Evolutionary conservation across 768 basidiomycete genomes (phyloP), one percentile per base, ranked within the genome.

Genomic region (Pisolithus sp.): DNA sequence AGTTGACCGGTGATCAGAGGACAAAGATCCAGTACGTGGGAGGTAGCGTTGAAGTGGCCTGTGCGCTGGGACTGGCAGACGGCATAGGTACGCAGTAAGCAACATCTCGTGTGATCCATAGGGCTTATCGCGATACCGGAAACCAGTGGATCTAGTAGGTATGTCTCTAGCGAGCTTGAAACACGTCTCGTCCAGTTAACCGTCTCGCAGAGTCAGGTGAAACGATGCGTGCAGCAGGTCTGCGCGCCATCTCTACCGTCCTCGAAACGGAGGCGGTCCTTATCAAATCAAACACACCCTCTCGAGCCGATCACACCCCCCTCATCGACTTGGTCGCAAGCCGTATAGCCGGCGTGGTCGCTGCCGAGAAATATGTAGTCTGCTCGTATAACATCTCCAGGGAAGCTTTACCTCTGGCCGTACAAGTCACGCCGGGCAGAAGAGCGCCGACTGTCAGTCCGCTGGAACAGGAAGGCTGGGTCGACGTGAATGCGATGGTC

Each of bases 11-110:
- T 0, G 80, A 78, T 9, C 63, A 78, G 37, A 74, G 71, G 58
- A 98, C 96, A 0, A 81, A 78, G 65, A 90, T 99, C 28, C 90
- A 94, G 66, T 97, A 98, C 65, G 86, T 99, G 2, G 94, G 96
- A 2, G 96, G 96, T 2, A 95, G 93, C 62, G 96, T 99, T 0
- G 96, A 99, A 69, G 96, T 95, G 7, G 96, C 96, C 36, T 99
- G 96, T 72, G 82, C 96, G 2, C 75, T 99, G 12, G 96, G 96
- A 1, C 76, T 98, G 55, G 95, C 96, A 5, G 96, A 99, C 69
- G 96, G 93, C 7, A 97, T 99, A 51, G 91, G 92, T 93, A 59
- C 61, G 84, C 71, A 8, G 0, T 7, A 8, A 5, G 7, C 20
- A 18, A 41, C 34, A 13, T 34, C 23, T 41, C 40, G 8, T 41